Evolutionary conservation across 768 basidiomycete species (phyloP), one percentile per base, ranked within the genome.

Genomic region (Leccinum uliginosum): DNA sequence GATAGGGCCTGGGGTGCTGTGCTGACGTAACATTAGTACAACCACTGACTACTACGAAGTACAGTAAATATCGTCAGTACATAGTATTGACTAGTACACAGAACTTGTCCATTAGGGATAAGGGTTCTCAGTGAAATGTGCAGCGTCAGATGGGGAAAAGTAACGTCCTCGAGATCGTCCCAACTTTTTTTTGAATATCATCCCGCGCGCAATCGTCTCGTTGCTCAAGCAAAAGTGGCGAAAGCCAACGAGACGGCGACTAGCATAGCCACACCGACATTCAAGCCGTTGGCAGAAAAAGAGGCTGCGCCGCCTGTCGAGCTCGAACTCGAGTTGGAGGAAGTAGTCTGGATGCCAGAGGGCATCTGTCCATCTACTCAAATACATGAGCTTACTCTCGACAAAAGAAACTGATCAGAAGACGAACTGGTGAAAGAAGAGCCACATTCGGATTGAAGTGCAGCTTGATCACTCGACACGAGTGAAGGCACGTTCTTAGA

Each of bases 401-500:
- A 23, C 9, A 40, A 2, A 23, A 40, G 8, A 38, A 19, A 17
- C 15, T 0, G 19, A 19, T n/a, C 10, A 11, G n/a, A 50, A 48
- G 6, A 68, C 78, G 57, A 65, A 85, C 83, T 73, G 47, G 73
- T 79, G 70, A 85, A 86, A 12, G 71, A 70, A 44, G 80, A 62
- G 12, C 84, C 83, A 59, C 85, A 86, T 7, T 58, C 23, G 17
- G 59, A 50, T 57, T 71, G 70, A 4, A 79, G 4, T 1, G 63
- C 51, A 7, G 75, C 54, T n/a, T 69, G 64, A 0, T 67, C 54
- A 40, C 62, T 47, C 9, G 73, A 55, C 12, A 72, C 56, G 5
- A 78, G 26, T 15, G 61, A 58, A 1, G 84, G 80, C 35, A 73
- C 66, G 23, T 73, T 67, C 9, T 70, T 30, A 19, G 65, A 67